phyloP scores from a whole-genome alignment of 371 early-diverging fungal species.

The Syncephalastrum monosporum region DNA sequence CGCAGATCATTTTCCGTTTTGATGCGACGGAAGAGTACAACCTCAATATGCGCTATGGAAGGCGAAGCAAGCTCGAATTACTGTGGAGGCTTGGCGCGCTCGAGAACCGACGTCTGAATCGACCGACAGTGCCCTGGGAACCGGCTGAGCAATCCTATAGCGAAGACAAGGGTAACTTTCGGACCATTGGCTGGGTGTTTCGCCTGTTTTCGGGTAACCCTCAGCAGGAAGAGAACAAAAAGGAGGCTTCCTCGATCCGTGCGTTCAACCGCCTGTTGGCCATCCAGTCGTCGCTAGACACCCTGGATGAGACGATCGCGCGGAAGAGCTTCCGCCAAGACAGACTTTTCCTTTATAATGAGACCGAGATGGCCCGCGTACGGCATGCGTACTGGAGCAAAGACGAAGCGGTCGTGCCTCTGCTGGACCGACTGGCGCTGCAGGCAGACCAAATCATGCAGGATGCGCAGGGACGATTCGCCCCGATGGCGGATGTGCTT shows the following conservation, averaged over 20 bases:
- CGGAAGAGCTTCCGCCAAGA: conserved; percentile 56
- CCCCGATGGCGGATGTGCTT: conserved; percentile 13
- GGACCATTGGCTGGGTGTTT: conserved; percentile 70
- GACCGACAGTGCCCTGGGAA: conserved; percentile 67
- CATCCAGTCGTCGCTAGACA: conserved; percentile 64
- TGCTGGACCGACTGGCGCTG: conserved; percentile 40
- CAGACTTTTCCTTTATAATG: conserved; percentile 58
- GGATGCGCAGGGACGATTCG: conserved; percentile 20
- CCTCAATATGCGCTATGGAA: conserved; percentile 69
- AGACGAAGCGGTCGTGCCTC: conserved; percentile 26
- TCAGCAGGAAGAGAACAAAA: conserved; percentile 66
- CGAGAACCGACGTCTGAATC: conserved; percentile 53
- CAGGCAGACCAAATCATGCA: conserved; percentile 45
- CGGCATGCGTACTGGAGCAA: conserved; percentile 64
- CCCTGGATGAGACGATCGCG: conserved; percentile 64
- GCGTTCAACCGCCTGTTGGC: conserved; percentile 67
- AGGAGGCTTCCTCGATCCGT: conserved; percentile 62
- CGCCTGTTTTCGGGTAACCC: conserved; percentile 66
- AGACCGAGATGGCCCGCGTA: conserved; percentile 46
- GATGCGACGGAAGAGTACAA: conserved; percentile 64
- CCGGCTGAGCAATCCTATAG: conserved; percentile 49
- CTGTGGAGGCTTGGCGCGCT: conserved; percentile 66
- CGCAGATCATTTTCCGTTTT: conserved; percentile 67
- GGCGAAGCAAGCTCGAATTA: conserved; percentile 70
- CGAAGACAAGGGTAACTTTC: conserved; percentile 59